A percentile compares a stretch with the other conserved stretches of the same genome.
These are phyloP conservation scores for Lippia alba DNA, from an alignment of 305 asterid genomes.

Conservation along the genomic window DNA sequence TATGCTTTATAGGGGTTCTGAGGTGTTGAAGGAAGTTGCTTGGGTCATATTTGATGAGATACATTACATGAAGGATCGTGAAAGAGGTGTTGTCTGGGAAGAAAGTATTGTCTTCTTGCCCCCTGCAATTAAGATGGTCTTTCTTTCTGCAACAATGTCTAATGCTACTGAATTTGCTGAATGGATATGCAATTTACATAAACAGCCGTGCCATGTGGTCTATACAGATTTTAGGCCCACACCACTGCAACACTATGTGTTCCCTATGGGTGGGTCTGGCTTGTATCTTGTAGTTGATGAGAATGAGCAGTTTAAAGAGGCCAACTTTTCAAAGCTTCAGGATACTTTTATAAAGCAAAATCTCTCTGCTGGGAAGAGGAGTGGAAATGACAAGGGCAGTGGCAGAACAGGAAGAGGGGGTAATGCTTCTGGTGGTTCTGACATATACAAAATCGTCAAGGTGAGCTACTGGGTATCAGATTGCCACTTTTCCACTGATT, in stretches of 20 bases:
- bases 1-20: slow-evolving; percentile 98
- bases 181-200: slow-evolving; percentile 89
- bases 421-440: slow-evolving; percentile 74
- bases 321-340: slow-evolving; percentile 84
- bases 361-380: slow-evolving; percentile 53
- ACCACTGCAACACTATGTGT: slow-evolving; percentile 94
- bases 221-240: slow-evolving; percentile 98
- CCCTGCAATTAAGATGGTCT: slow-evolving; percentile 93
- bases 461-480: slow-evolving; percentile 39
- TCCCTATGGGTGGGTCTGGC: slow-evolving; percentile 94
- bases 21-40: slow-evolving; percentile 96
- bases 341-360: slow-evolving; percentile 73
- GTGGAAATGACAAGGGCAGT: slow-evolving; percentile 59
- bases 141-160: slow-evolving; percentile 87
- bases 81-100: slow-evolving; percentile 99
- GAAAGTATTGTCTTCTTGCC: slow-evolving; percentile 97
- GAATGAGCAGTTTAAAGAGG: slow-evolving; percentile 95
- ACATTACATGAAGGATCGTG: slow-evolving; percentile 99
- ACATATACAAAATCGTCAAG: slow-evolving; percentile 94
- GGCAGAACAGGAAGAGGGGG: slow-evolving; percentile 87
- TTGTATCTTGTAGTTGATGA: slow-evolving; percentile 97
- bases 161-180: slow-evolving; percentile 87
- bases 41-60: slow-evolving; percentile 99
- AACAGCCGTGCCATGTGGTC: slow-evolving; percentile 97
- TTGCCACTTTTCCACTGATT: slow-evolving; percentile 25